These are phyloP conservation scores for Pythium angustatum DNA, from an alignment of 352 stramenopile species.

Conservation along the genomic window DNA sequence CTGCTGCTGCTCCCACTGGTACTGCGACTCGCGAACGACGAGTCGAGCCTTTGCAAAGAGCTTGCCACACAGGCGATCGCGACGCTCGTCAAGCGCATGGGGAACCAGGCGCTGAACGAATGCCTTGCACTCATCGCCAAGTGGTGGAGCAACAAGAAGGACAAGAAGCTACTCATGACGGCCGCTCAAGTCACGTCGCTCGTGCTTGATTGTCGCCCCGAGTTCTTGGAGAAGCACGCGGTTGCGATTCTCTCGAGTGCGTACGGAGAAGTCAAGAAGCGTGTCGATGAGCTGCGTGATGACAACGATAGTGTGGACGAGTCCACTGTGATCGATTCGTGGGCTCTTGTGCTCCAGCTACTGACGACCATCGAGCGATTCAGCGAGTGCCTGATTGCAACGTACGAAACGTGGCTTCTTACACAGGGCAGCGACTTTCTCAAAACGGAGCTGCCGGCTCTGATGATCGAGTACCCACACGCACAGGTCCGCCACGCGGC, in stretches of 20 bases:
- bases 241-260: constrained; percentile 45
- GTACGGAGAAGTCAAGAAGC: constrained; percentile 41
- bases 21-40: constrained; percentile 95
- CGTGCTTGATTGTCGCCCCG: constrained; percentile 67
- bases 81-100: constrained; percentile 86
- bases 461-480: constrained; percentile 76
- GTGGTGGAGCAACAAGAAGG: constrained; percentile 76
- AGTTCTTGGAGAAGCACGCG: constrained; percentile 73
- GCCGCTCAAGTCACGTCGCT: constrained; percentile 77
- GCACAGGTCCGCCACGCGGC: constrained; percentile 67
- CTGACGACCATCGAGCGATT: constrained; percentile 67
- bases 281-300: constrained; percentile 2
- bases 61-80: constrained; percentile 79
- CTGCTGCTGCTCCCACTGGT: constrained; percentile 96
- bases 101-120: constrained; percentile 89
- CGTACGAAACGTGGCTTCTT: constrained; percentile 66
- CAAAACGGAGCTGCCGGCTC: constrained; percentile 44
- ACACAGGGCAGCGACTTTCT: constrained; percentile 35
- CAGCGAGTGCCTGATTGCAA: constrained; percentile 55
- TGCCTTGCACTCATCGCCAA: constrained; percentile 85
- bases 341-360: constrained; percentile 67
- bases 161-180: constrained; percentile 67
- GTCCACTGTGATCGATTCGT: constrained; percentile 37
- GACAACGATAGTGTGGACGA: constrained; percentile 21
- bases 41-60: constrained; percentile 87